These are phyloP conservation scores for Paramecium sonneborni DNA, from an alignment of 73 alveolate genomes.

Conservation along the genomic window DNA sequence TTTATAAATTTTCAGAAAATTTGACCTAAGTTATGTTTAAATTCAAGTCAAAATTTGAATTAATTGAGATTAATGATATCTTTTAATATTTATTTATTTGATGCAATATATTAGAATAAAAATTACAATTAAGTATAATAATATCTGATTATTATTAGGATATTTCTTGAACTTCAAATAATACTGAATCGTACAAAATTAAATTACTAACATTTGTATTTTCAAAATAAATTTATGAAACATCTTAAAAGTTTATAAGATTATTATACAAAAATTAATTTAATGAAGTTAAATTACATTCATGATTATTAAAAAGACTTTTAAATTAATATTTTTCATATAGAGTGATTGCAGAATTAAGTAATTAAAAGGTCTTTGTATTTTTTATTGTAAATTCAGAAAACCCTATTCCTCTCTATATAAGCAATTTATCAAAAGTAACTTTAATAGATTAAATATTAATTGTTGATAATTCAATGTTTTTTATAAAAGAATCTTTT, in stretches of 20 bases:
- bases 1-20: not conserved
- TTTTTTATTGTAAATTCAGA: not conserved
- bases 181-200: not conserved
- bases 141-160: not conserved
- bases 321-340: not conserved
- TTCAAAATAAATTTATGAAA: not conserved
- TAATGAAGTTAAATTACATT: not conserved
- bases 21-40: not conserved
- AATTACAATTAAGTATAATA: not conserved
- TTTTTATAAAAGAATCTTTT: not conserved
- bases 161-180: not conserved
- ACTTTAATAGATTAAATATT: not conserved
- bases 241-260: not conserved
- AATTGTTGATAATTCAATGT: not conserved
- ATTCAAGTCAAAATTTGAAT: not conserved
- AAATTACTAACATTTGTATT: not conserved
- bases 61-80: not conserved
- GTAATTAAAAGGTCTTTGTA: not conserved
- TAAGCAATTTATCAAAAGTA: not conserved
- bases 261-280: not conserved
- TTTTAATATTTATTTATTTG: not conserved
- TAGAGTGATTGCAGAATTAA: not conserved
- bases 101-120: not conserved
- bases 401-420: not conserved
- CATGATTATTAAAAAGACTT: not conserved